These are phyloP conservation scores for Oryza glaberrima DNA, from an alignment of 176 grass and related monocot species.

Conservation along the genomic window DNA sequence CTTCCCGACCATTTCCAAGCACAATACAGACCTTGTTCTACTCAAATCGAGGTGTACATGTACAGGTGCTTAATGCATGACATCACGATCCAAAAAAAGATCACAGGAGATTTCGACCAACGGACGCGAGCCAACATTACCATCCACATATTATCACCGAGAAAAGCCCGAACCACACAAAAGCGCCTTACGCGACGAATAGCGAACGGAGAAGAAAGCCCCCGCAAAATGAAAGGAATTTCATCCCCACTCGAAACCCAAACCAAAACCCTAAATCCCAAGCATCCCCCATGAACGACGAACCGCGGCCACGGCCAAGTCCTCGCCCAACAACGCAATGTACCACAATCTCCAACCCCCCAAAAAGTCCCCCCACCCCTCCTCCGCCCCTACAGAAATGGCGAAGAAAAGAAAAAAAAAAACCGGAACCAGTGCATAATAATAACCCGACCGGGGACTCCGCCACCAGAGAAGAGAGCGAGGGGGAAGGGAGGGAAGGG, in stretches of 20 bases:
- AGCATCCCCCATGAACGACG: neutral
- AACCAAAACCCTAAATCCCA: constrained; percentile 33
- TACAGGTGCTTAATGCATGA: neutral
- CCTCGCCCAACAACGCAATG: neutral
- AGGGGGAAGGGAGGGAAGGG: accelerated
- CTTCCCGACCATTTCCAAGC: neutral
- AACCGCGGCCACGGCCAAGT: neutral
- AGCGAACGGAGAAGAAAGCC: neutral
- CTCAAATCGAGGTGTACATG: neutral
- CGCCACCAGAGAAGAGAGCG: neutral
- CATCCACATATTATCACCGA: neutral
- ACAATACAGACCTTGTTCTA: neutral
- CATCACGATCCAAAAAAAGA: neutral
- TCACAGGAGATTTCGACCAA: neutral
- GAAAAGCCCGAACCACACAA: neutral
- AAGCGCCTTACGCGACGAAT: neutral
- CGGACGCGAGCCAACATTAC: neutral
- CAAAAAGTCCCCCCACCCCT: neutral
- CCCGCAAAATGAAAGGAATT: neutral
- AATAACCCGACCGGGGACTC: neutral
- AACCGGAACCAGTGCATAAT: neutral
- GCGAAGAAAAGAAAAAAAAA: neutral
- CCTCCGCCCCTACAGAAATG: neutral
- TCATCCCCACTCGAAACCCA: neutral
- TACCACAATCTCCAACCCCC: neutral